phyloP scores from a whole-genome alignment of 495 filamentous ascomycete species.

The Xylaria telfairii region DNA sequence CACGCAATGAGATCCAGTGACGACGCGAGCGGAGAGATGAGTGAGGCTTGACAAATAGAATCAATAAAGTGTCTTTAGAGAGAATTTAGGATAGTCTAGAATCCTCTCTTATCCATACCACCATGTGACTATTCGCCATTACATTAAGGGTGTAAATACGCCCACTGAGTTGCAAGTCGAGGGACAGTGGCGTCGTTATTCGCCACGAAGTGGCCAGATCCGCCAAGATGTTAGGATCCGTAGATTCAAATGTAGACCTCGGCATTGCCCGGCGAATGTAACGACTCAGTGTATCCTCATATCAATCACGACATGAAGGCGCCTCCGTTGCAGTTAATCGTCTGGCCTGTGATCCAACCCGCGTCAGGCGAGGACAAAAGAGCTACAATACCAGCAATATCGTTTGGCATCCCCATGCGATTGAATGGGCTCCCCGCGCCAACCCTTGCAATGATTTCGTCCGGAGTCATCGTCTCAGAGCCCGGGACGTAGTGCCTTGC shows the following conservation, averaged over 20 bases:
- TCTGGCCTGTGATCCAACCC: conserved; percentile 67
- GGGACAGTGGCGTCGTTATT: background rate
- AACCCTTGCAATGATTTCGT: conserved; percentile 52
- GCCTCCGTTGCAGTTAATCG: conserved; percentile 7
- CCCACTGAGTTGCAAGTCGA: background rate
- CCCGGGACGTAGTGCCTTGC: conserved; percentile 69
- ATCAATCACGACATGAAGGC: conserved; percentile 10
- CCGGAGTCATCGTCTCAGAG: conserved; percentile 44
- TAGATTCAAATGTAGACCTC: background rate
- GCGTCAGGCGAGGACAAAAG: conserved; percentile 62
- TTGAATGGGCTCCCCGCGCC: conserved; percentile 55
- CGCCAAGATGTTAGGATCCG: background rate
- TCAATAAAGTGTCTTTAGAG: background rate
- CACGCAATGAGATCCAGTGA: conserved; percentile 12
- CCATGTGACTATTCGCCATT: background rate
- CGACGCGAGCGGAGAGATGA: background rate
- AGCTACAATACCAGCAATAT: conserved; percentile 49
- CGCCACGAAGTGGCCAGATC: background rate
- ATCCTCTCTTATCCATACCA: background rate
- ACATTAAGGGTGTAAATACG: background rate
- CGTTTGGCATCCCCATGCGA: conserved; percentile 60
- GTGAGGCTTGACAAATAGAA: conserved; percentile 11
- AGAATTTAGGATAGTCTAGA: background rate
- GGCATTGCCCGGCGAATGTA: background rate
- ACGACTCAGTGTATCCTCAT: background rate